These are phyloP conservation scores for Papiliotrema nemorosa DNA, from an alignment of 1,284 basidiomycete genomes.

Conservation along the genomic window DNA sequence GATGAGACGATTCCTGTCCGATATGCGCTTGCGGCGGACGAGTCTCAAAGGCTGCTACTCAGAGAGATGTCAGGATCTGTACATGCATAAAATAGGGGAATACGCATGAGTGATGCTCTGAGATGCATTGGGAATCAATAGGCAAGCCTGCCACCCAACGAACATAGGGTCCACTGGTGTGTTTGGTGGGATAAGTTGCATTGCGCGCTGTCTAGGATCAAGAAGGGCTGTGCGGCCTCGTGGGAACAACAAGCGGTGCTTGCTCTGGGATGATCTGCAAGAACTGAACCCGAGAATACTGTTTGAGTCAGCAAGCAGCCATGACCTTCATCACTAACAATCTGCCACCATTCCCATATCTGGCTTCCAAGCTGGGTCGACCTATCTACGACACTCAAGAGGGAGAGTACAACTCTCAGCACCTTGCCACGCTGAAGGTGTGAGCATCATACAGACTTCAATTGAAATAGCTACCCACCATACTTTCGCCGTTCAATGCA, in stretches of 20 bases:
- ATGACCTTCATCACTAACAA: neutral
- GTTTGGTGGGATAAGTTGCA: too few relatives aligned
- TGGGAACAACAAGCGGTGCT: neutral
- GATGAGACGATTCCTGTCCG: too few relatives aligned
- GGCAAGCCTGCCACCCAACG: too few relatives aligned
- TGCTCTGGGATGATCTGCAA: conserved; percentile 1
- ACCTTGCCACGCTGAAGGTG: neutral
- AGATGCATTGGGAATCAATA: too few relatives aligned
- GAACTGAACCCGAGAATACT: conserved; percentile 1
- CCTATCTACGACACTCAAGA: neutral
- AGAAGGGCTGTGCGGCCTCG: neutral
- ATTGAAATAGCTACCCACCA: neutral
- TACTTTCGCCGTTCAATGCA: neutral
- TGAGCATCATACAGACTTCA: neutral
- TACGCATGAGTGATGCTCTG: too few relatives aligned
- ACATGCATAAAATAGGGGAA: too few relatives aligned
- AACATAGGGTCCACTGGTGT: too few relatives aligned
- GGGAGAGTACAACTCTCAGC: neutral
- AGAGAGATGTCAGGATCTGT: too few relatives aligned
- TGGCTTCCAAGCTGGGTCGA: neutral
- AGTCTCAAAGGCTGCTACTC: too few relatives aligned
- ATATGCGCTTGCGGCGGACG: too few relatives aligned
- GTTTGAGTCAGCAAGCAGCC: neutral
- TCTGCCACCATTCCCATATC: neutral
- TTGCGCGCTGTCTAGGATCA: neutral